phyloP scores from a whole-genome alignment of 2,329 filamentous ascomycete genomes.

The Nigrospora oryzae region DNA sequence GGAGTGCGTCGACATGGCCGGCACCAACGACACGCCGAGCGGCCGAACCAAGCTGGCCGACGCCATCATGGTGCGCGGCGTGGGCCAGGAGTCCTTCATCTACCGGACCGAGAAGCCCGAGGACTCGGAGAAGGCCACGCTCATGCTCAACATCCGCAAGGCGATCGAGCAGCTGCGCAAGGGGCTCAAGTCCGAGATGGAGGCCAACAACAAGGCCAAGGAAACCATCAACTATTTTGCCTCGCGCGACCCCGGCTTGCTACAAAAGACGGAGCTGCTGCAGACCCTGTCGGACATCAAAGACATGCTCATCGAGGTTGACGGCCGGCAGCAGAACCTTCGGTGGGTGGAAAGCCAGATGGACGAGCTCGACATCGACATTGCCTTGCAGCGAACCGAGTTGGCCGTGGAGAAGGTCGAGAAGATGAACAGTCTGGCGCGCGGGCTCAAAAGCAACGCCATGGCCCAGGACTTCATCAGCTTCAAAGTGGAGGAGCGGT shows the following conservation, averaged over 20 bases:
- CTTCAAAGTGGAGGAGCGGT: conserved; percentile 82
- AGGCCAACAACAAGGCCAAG: conserved; percentile 74
- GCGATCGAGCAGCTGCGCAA: conserved; percentile 87
- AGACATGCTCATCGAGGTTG: conserved; percentile 88
- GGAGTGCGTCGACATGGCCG: conserved; percentile 81
- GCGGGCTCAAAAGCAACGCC: conserved; percentile 73
- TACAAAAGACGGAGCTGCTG: conserved; percentile 73
- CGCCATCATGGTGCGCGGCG: conserved; percentile 80
- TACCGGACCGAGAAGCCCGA: conserved; percentile 84
- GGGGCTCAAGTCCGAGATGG: conserved; percentile 75
- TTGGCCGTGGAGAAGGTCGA: conserved; percentile 77
- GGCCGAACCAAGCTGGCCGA: conserved; percentile 62
- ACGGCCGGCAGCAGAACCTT: conserved; percentile 92
- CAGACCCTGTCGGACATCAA: conserved; percentile 72
- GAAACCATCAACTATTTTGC: conserved; percentile 84
- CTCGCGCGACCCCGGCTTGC: conserved; percentile 64
- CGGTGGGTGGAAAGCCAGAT: conserved; percentile 94
- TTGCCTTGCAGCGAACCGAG: conserved; percentile 84
- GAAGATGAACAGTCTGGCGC: conserved; percentile 70
- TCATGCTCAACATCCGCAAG: conserved; percentile 87
- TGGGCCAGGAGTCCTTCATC: conserved; percentile 86
- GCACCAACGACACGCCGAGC: conserved; percentile 47
- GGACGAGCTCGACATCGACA: conserved; percentile 92
- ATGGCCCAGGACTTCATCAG: conserved; percentile 89
- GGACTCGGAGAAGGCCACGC: conserved; percentile 65